Evolutionary conservation across 208 protist genomes (phyloP), one percentile per base, ranked within the genome.

Genomic region (Trypanosoma platydactyli): DNA sequence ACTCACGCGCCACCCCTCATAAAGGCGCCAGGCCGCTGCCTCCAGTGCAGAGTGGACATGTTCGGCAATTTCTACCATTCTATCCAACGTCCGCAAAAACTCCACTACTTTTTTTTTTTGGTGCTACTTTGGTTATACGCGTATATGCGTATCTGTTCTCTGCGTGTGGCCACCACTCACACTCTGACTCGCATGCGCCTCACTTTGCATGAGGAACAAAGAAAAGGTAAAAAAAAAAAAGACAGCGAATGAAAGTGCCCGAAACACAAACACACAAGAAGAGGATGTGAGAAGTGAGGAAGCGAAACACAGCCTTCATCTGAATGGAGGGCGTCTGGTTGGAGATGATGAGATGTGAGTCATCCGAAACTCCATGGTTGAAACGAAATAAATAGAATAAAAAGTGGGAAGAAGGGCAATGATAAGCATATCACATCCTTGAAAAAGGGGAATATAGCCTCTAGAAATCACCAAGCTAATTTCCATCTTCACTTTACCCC

Each of bases 21-120:
- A 27, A 22, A 73, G 45, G 7, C 46, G 53, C 22, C n/a, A n/a
- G 9, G 68, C 60, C 27, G 52, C 63, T 24, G 1, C 27, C 16
- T 70, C 44, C 3, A 76, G 63, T 22, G 46, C 57, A n/a, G 18
- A 12, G 11, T 49, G 55, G 22, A 76, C 58, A 24, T 25, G 46
- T 22, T 64, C 38, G 20, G 46, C n/a, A 2, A 71, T 48, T 29
- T 63, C 62, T 7, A 60, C 2, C 7, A 42, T n/a, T 57, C 29
- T 29, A 57, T 57, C 6, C 29, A 33, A 7, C 5, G 33, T n/a
- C n/a, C 52, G 6, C 29, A 24, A 22, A n/a, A 12, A 6, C 27
- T 57, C 30, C 20, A 27, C 42, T 24, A 45, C 29, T 51, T 55
- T 27, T 54, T 48, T 30, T 51, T 30, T 52, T 29, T 9, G 27